Evolutionary conservation across 306 rosid genomes (phyloP).

Genomic region (Castanea sativa): DNA sequence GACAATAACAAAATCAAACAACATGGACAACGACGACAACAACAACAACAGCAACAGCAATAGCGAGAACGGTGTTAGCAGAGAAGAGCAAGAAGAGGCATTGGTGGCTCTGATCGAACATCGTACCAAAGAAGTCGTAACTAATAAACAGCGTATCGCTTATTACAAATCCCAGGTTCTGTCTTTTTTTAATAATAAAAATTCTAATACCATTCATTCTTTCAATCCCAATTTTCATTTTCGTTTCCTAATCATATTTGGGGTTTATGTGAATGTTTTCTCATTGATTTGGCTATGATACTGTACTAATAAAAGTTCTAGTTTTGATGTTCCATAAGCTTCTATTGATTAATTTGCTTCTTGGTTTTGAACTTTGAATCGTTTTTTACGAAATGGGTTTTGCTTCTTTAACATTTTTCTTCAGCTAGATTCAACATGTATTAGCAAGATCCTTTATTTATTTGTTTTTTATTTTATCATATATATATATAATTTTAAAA

Average conservation of each 20-base stretch:
- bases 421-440: not conserved
- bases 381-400: not conserved
- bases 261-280: not conserved
- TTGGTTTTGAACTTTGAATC: not conserved
- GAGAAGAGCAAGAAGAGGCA: constrained; percentile 75
- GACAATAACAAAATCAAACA: not conserved
- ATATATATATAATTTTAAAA: no score
- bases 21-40: constrained; percentile 27
- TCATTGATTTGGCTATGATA: not conserved
- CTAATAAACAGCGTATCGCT: constrained; percentile 52
- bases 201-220: not conserved
- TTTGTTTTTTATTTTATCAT: no score
- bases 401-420: not conserved
- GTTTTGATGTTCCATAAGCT: not conserved
- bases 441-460: not conserved
- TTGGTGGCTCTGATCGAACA: constrained; percentile 83
- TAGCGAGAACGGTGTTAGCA: constrained; percentile 14
- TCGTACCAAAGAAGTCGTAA: constrained; percentile 67
- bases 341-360: not conserved
- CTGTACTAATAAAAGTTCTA: not conserved
- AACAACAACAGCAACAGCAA: constrained; percentile 15
- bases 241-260: not conserved
- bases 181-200: not conserved
- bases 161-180: constrained; percentile 76
- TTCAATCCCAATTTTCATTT: not conserved